Conservation (phyloP, 1,284 basidiomycete genomes). For the Malassezia yamatoensis region DNA sequence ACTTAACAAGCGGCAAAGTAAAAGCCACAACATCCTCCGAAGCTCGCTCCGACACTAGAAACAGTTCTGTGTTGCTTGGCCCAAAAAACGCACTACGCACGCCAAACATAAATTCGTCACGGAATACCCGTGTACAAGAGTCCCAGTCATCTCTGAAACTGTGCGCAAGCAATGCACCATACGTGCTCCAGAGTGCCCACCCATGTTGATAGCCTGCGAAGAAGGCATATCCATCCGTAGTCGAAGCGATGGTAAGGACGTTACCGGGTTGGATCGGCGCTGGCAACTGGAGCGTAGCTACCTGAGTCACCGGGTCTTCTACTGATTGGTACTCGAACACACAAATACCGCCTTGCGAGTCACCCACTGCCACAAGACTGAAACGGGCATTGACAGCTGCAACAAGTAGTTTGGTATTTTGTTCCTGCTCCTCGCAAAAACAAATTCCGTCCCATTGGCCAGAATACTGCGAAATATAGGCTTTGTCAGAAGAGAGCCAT, state of each 20-base stretch:
- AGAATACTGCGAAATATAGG: background rate
- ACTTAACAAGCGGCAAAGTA: conserved; percentile 83
- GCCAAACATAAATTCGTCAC: conserved; percentile 77
- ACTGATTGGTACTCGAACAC: conserved; percentile 35
- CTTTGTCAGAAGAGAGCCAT: conserved; percentile 16
- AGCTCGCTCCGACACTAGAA: background rate
- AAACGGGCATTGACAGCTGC: conserved; percentile 66
- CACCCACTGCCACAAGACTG: conserved; percentile 73
- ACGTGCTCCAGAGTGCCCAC: conserved; percentile 84
- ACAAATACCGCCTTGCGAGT: conserved; percentile 53
- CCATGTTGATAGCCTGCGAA: conserved; percentile 85
- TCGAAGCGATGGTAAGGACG: conserved; percentile 57
- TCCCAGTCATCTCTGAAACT: conserved; percentile 60
- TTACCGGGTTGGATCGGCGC: conserved; percentile 54
- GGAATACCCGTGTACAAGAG: conserved; percentile 51
- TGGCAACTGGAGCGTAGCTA: conserved; percentile 35
- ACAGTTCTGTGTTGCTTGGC: conserved; percentile 36
- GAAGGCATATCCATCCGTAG: conserved; percentile 93
- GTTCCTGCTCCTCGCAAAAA: background rate
- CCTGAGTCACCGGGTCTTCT: conserved; percentile 17
- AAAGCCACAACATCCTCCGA: conserved; percentile 53
- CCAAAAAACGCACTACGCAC: conserved; percentile 50
- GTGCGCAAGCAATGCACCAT: conserved; percentile 70
- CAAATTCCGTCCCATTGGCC: background rate
- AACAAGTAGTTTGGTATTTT: background rate